These are phyloP conservation scores for Phytopythium mirpurense DNA, from an alignment of 352 stramenopile genomes.

Conservation along the genomic window DNA sequence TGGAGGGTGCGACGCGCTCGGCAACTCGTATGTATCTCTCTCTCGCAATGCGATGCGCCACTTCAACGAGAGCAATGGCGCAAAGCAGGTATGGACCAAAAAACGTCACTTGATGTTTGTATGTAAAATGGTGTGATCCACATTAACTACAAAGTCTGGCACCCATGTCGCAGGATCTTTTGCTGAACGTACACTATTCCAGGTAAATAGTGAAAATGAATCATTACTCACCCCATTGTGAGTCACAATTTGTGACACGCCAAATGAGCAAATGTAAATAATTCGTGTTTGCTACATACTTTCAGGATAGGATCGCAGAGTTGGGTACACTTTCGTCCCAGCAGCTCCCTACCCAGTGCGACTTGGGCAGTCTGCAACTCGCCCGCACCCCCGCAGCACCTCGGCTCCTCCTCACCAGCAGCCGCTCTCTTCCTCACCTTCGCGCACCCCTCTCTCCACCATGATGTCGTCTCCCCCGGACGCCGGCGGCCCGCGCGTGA, in stretches of 20 bases:
- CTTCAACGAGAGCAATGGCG: background rate
- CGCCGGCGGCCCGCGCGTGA: conserved; percentile 53
- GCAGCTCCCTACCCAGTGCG: too few species aligned
- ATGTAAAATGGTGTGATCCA: background rate
- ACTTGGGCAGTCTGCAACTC: background rate
- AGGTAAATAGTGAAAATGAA: background rate
- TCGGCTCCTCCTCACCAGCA: background rate
- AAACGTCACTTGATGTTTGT: background rate
- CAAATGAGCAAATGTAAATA: background rate
- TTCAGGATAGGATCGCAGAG: too few species aligned
- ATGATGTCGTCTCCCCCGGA: conserved; percentile 8
- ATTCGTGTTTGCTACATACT: background rate
- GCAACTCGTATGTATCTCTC: background rate
- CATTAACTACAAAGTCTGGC: background rate
- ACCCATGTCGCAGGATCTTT: conserved; percentile 2
- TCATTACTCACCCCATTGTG: too few species aligned
- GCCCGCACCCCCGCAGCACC: background rate
- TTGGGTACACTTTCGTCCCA: conserved; percentile 4
- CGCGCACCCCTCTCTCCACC: background rate
- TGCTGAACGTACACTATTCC: background rate
- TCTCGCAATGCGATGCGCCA: background rate
- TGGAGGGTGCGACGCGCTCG: background rate
- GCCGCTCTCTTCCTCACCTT: background rate
- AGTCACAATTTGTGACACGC: background rate
- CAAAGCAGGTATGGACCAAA: background rate